Evolutionary conservation across 2,329 filamentous ascomycete genomes (phyloP), one percentile per base, ranked within the genome.

Genomic region (Penicillium sp.): DNA sequence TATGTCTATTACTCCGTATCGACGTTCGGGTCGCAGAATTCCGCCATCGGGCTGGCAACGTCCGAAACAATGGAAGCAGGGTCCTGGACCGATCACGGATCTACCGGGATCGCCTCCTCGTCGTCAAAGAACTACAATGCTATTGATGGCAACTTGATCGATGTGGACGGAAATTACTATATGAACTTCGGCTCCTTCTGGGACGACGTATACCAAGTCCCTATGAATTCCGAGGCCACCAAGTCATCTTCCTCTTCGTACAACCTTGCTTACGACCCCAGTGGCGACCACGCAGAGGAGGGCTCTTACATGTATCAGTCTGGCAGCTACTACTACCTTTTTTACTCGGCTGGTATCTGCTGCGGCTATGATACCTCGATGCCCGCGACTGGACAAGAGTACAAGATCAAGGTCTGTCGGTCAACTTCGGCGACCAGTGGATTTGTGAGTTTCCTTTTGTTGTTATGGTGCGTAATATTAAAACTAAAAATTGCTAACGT

Each of bases 141-240:
- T 29, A 81, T 87, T 53, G 84, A 82, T 53, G 62, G 69, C 2
- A 78, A 77, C 47, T 57, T 81, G 2, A 60, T 80, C 44, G 54
- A 67, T 8, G 68, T 62, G 2, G 65, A 63, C 23, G 51, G 48
- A 7, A 59, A 43, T 2, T 75, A 74, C 50, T 72, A 73, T 41
- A 63, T 82, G 57, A 78, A 72, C 44, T 87, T 85, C 47, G 83
- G 83, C 16, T 83, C 79, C 9, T 87, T 84, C 72, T 87, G 81
- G 81, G 61, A 67, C 5, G 76, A 81, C 54, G 72, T 86, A 43
- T 83, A 78, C 65, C 77, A 80, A 55, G 77, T 79, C 1, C 57
- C 68, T 23, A 73, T 85, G 57, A 56, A 57, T 15, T 51, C 55
- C 3, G 50, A 50, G 1, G 65, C 65, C 4, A 56, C 57, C 2